Evolutionary conservation across 2,329 filamentous ascomycete genomes (phyloP), one percentile per base, ranked within the genome.

Genomic region (Harringtonia aguacate): DNA sequence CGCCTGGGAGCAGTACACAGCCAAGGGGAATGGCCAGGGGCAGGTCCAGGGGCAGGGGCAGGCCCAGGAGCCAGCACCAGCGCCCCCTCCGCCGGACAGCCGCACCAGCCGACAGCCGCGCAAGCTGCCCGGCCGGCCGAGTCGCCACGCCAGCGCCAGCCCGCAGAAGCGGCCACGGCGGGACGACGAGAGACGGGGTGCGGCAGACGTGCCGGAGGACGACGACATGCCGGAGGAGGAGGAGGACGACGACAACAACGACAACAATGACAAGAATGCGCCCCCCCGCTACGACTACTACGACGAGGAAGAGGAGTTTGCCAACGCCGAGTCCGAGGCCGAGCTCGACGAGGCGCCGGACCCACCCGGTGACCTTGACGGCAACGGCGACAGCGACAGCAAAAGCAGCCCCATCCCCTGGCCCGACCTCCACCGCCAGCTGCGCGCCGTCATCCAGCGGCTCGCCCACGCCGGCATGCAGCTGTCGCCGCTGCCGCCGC

Each of bases 361-460:
- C 39, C 13, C 14, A 8, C 17, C 8, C 24, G 4, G 28, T 14
- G 14, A n/a, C n/a, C n/a, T n/a, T n/a, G n/a, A n/a, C n/a, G n/a
- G n/a, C n/a, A n/a, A n/a, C n/a, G n/a, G n/a, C n/a, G n/a, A n/a
- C n/a, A n/a, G n/a, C n/a, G n/a, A n/a, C n/a, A n/a, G n/a, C n/a
- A n/a, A 21, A n/a, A 15, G 17, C 18, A 39, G 44, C 2, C 45
- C 47, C 8, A 48, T 77, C 18, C 73, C 70, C 52, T 74, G 70
- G 67, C 56, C 65, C 0, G 76, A 89, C 56, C 67, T 90, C 7
- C 75, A 85, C 41, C 81, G 89, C 62, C 79, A 86, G 49, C 70
- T 90, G 37, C 72, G 85, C 22, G 84, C 75, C 3, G 78, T 78
- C 0, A 65, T 90, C 52, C 65, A 73, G 43, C 73, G 75, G 38